Evolutionary conservation across 2,329 filamentous ascomycete species (phyloP), one percentile per base, ranked within the genome.

Genomic region (Cytospora schulzeri): DNA sequence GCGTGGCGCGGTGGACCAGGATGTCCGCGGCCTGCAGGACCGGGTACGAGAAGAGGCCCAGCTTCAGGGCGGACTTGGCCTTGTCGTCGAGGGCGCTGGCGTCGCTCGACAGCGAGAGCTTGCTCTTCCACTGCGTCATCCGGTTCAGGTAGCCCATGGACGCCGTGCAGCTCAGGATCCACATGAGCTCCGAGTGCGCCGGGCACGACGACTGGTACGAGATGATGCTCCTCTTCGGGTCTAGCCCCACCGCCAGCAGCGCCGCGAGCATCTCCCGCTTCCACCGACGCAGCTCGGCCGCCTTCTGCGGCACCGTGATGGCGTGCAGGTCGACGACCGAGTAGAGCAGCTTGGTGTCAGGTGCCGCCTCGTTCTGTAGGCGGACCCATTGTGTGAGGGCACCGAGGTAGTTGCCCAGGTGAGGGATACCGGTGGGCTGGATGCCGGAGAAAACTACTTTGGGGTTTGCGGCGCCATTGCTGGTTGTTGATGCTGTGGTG

Each of bases 121-220:
- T 96, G 76, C 86, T 91, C 90, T 99, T 99, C 93, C 95, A 99
- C 77, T 98, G 95, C 31, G 95, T 98, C 95, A 99, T 99, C n/a
- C 95, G 85, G 12, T 90, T 90, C n/a, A 99, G 80, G 77, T 97
- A 96, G 48, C 95, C 95, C 76, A 95, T 93, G 6, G 91, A 94
- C 28, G 95, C 91, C 60, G 91, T 91, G 69, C 93, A 97, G 73
- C 92, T 94, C 67, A 99, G 79, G 73, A 98, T 93, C 95, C 95
- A 99, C 91, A 97, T 96, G 68, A 99, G 83, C 76, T 98, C 93
- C 4, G 91, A 81, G 78, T 98, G 95, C 55, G 89, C 88, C 22
- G 88, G 82, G 2, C 93, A 91, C 61, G 85, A 82, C 62, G 89
- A 92, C 77, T 97, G 93, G 72, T 89, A 89, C 75, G 98, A 99